Base-by-base conservation (phyloP, 257 asterid species). In the Fraxinus quadrangulata region DNA sequence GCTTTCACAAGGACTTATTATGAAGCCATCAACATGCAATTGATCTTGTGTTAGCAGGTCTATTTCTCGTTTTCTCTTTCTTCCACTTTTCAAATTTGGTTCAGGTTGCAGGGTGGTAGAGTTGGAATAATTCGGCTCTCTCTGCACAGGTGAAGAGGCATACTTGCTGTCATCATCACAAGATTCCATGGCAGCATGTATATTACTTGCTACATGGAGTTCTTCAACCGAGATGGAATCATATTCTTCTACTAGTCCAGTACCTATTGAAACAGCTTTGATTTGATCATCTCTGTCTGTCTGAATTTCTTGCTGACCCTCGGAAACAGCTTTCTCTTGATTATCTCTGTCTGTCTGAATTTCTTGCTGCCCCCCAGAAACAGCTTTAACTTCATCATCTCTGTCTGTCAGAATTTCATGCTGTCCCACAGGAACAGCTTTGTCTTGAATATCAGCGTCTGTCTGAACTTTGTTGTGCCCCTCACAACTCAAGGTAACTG, bases 1-100 rank as follows among this genome's bases (percentile, higher is more conserved):
- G 76, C 99, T 90, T 85, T 96, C 99, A 76, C 99, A 96, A 4
- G 98, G 99, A 78, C 99, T 88, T 87, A 86, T 85, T 51, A 78
- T 87, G 79, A 91, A 96, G 78, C 81, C 78, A 61, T 81, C 73
- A 67, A 78, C 79, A 56, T 67, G 72, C 71, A 71, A 30, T 67
- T 79, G 84, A 71, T 73, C 86, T 66, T 81, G 91, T 28, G 75
- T 70, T 61, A 75, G 87, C 80, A 81, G 70, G 73, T 72, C 85
- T 3, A 67, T 77, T 76, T 90, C 96, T 79, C 93, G 81, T 83
- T 80, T 86, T 84, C 97, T 85, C 83, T 90, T 91, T 75, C 87
- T 79, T 74, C 85, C 85, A 10, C 49, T 56, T 61, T 79, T 83
- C 5, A 79, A 74, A 10, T 65, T 33, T 42, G 80, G 14, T 59